Evolutionary conservation across 306 rosid species (phyloP).

Genomic region (Malus orientalis): DNA sequence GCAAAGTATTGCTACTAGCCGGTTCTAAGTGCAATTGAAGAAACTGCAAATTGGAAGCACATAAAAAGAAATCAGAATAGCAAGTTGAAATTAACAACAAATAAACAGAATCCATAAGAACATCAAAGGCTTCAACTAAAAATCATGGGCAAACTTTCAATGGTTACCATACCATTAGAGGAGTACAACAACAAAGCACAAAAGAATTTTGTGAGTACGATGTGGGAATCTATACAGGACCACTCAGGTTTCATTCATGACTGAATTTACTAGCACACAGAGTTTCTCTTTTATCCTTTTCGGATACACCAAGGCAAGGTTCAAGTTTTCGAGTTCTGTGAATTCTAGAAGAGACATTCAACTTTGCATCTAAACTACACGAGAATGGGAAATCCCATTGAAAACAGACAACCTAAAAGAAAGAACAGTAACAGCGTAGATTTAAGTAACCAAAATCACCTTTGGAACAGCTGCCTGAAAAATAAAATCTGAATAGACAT

Average conservation of each 20-base stretch:
- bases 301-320: background rate
- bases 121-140: conserved; percentile 6
- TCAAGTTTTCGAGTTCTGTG: background rate
- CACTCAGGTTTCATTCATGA: background rate
- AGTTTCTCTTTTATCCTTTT: background rate
- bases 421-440: background rate
- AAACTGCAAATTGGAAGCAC: conserved; percentile 54
- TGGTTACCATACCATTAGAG: background rate
- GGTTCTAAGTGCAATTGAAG: conserved; percentile 94
- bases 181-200: background rate
- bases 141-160: background rate
- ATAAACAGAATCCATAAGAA: conserved; percentile 2
- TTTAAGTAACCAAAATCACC: conserved; percentile 37
- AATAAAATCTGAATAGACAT: conserved; percentile 61
- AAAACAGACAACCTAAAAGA: background rate
- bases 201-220: background rate
- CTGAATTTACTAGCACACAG: background rate
- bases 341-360: background rate
- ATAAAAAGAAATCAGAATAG: conserved; percentile 27
- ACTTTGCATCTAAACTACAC: background rate
- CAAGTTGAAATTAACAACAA: conserved; percentile 5
- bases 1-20: conserved; percentile 74
- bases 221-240: background rate
- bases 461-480: conserved; percentile 99
- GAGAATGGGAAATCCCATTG: background rate